Evolutionary conservation across 441 rosid species (phyloP).

Genomic region (Corymbia calophylla): DNA sequence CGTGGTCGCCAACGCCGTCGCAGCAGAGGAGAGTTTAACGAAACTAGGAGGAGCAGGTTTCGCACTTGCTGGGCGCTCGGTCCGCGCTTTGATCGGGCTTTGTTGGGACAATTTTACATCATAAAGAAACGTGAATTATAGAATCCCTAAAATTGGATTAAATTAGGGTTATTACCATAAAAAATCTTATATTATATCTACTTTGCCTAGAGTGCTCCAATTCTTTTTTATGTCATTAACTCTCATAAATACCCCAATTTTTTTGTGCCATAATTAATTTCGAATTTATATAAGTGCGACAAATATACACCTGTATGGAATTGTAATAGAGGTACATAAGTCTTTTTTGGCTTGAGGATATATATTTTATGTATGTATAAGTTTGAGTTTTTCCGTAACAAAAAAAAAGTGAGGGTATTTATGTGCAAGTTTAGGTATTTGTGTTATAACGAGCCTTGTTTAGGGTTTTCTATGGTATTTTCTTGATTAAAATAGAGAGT

Average conservation of each 20-base stretch:
- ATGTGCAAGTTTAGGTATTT: too few relatives aligned
- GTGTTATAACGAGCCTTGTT: rapidly evolving
- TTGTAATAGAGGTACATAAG: too few relatives aligned
- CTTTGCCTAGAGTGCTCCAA: too few relatives aligned
- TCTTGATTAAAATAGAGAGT: not conserved
- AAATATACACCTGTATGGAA: rapidly evolving
- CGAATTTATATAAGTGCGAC: not conserved
- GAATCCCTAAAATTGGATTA: not conserved
- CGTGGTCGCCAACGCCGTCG: not conserved
- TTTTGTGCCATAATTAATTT: not conserved
- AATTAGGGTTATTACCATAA: not conserved
- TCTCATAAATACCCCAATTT: not conserved
- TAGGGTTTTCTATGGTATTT: not conserved
- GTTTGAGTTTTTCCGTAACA: not conserved
- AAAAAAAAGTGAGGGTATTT: not conserved
- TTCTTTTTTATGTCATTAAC: too few relatives aligned
- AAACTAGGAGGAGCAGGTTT: not conserved
- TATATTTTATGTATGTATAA: too few relatives aligned
- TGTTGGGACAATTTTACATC: not conserved
- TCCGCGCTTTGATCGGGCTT: not conserved
- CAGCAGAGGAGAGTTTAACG: not conserved
- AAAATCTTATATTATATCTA: too few relatives aligned
- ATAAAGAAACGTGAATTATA: not conserved
- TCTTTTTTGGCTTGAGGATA: too few relatives aligned
- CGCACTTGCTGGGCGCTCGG: not conserved